Conservation (phyloP, 768 basidiomycete species). For the Pulveroboletus sp. region DNA sequence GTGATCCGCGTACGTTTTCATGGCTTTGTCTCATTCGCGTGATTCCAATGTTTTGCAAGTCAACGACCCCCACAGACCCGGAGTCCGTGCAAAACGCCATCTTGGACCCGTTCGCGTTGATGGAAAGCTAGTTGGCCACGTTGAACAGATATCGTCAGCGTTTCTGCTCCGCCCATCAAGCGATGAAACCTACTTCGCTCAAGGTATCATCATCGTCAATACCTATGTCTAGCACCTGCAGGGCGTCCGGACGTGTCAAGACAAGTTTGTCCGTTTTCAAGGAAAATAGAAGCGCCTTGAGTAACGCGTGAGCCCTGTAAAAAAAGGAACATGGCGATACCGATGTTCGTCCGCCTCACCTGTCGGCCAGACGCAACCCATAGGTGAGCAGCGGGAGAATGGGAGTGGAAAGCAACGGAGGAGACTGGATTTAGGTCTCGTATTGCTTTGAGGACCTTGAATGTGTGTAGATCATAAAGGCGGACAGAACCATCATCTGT, state of each 20-base stretch:
- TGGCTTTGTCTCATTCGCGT: conserved; percentile 60
- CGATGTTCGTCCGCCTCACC: conserved; percentile 33
- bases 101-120: conserved; percentile 48
- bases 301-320: neutral
- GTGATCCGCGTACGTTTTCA: conserved; percentile 47
- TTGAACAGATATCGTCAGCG: conserved; percentile 34
- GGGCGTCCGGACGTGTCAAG: conserved; percentile 47
- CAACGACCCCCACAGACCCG: conserved; percentile 63
- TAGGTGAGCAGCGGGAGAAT: conserved; percentile 42
- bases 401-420: conserved; percentile 49
- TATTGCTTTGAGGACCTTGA: conserved; percentile 61
- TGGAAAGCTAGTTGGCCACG: conserved; percentile 63
- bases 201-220: conserved; percentile 52
- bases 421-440: conserved; percentile 60
- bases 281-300: conserved; percentile 38
- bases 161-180: conserved; percentile 13
- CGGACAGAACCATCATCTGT: conserved; percentile 69
- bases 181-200: conserved; percentile 55
- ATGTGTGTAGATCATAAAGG: conserved; percentile 56
- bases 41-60: conserved; percentile 48
- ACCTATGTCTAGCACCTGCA: conserved; percentile 42
- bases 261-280: conserved; percentile 52
- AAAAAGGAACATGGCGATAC: neutral
- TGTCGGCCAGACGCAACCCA: conserved; percentile 66
- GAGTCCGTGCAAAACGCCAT: conserved; percentile 71